Evolutionary conservation across 2,329 filamentous ascomycete genomes (phyloP), one percentile per base, ranked within the genome.

Genomic region (Mariannaea sp.): DNA sequence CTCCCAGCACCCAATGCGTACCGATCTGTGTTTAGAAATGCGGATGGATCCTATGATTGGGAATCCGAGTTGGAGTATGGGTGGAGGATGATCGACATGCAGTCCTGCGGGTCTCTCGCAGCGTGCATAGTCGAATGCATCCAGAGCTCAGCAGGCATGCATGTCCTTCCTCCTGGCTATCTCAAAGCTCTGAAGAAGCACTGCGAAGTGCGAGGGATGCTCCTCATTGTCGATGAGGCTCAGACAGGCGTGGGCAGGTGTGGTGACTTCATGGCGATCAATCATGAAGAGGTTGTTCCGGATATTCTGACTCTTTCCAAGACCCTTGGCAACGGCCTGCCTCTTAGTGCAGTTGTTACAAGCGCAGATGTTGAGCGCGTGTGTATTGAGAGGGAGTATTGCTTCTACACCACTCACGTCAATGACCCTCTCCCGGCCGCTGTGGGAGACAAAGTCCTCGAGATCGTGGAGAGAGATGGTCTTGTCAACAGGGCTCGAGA

Each of bases 51-150:
- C 0, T 80, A 86, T 56, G 83, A 86, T 61, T 87, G 83, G 83
- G 75, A 83, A 55, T 78, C 80, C 0, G 84, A 87, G 64, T 70
- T 87, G 2, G 75, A 83, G 14, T 84, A 80, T 56, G 82, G 82
- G 4, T 88, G 82, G 76, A 72, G 73, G 14, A 72, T 87, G 69
- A 73, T 88, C 16, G 84, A 88, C 55, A 73, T 77, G 38, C 78
- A 82, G 49, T 83, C 78, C 1, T 80, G 77, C 50, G 85, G 84
- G 0, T 86, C 83, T 0, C 74, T 88, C 0, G 84, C 85, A 1
- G 85, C 84, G 1, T 80, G 82, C 47, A 84, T 88, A 49, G 72
- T 88, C 43, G 84, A 88, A 66, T 82, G 80, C 13, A 85, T 87
- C 30, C 76, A 84, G 8, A 81, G 79, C 20, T 73, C 75, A 1